phyloP scores from a whole-genome alignment of 2,329 filamentous ascomycete species.

The Coniella lustricola region DNA sequence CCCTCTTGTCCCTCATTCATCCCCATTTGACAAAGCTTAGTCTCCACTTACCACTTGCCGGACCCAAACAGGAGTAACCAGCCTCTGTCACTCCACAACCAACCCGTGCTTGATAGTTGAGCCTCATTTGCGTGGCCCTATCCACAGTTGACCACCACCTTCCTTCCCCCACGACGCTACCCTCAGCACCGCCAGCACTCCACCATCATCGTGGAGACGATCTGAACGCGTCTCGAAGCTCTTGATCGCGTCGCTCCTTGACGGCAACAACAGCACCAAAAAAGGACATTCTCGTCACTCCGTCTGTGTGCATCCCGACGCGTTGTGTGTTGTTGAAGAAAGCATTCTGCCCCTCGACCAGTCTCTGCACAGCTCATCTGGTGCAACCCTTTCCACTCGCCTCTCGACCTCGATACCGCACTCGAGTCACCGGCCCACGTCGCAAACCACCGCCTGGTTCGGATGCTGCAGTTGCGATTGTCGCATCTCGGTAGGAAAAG shows the following conservation, averaged over 20 bases:
- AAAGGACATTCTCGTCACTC: not conserved
- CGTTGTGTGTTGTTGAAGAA: not conserved
- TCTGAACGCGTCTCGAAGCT: conserved; percentile 8
- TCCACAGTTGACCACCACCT: conserved; percentile 16
- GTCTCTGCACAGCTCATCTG: not conserved
- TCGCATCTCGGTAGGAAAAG: conserved; percentile 16
- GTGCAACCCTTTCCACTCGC: not conserved
- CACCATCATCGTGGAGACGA: conserved; percentile 12
- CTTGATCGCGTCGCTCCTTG: too few species aligned
- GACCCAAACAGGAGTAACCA: conserved; percentile 17
- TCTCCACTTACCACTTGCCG: conserved; percentile 17
- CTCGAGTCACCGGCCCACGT: conserved; percentile 1
- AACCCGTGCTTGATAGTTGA: conserved; percentile 16
- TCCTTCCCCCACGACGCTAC: conserved; percentile 3
- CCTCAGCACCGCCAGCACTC: conserved; percentile 4
- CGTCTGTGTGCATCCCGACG: not conserved
- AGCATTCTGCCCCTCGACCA: not conserved
- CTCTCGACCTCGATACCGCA: not conserved
- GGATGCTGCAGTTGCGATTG: conserved; percentile 16
- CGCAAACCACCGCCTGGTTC: conserved; percentile 6
- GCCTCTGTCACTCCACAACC: conserved; percentile 17
- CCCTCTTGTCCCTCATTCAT: conserved; percentile 17
- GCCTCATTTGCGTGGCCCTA: conserved; percentile 16
- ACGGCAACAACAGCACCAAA: not conserved
- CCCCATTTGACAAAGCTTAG: conserved; percentile 18